These are phyloP conservation scores for Tubosaeta brunneosetosa DNA, from an alignment of 768 basidiomycete species.

Conservation along the genomic window DNA sequence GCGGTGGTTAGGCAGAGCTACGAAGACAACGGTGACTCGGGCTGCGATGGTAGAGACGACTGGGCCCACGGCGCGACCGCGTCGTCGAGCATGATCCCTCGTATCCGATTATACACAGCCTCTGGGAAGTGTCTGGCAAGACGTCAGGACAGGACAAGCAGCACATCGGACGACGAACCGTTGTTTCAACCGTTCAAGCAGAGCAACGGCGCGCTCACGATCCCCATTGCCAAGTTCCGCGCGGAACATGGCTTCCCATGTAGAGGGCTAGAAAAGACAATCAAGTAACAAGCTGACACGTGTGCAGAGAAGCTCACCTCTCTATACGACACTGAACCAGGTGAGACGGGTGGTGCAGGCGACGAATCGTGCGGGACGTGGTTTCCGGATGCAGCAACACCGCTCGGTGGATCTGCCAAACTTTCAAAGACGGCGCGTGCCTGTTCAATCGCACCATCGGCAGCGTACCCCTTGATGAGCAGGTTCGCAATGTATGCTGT, in stretches of 20 bases:
- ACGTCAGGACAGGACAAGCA: not conserved
- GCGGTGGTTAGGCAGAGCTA: no score
- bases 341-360: constrained; percentile 33
- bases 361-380: constrained; percentile 64
- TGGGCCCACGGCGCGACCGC: constrained; percentile 44
- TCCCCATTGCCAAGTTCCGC: constrained; percentile 82
- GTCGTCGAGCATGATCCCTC: constrained; percentile 75
- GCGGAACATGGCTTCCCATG: constrained; percentile 94
- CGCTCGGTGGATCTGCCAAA: constrained; percentile 73
- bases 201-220: constrained; percentile 58
- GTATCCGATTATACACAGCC: constrained; percentile 74
- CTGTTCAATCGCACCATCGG: constrained; percentile 61
- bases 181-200: constrained; percentile 68
- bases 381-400: constrained; percentile 85
- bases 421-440: constrained; percentile 77
- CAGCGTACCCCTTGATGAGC: constrained; percentile 57
- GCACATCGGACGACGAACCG: constrained; percentile 40
- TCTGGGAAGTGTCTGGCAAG: constrained; percentile 62
- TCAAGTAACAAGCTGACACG: not conserved
- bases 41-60: constrained; percentile 14
- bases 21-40: not conserved
- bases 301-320: constrained; percentile 18
- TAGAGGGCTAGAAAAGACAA: constrained; percentile 58
- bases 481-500: constrained; percentile 92
- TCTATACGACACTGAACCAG: constrained; percentile 37